Evolutionary conservation across 192 early-diverging fungal species (phyloP), one percentile per base, ranked within the genome.

Genomic region (Coemansia sp.): DNA sequence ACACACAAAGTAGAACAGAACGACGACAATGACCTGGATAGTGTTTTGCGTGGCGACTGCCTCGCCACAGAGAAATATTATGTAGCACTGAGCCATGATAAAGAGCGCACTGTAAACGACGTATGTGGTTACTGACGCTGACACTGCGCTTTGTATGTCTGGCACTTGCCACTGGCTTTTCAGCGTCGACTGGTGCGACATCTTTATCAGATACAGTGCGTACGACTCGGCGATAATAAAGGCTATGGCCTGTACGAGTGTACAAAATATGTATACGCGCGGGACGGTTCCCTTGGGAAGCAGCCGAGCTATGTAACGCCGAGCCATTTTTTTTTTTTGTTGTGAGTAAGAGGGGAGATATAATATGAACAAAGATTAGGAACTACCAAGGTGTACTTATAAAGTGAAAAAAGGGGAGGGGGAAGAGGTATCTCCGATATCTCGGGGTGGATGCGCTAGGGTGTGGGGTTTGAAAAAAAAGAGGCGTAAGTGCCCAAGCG

Each of bases 21-120:
- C 67, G 22, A 74, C 70, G 3, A 80, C 84, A 12, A 85, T 71
- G 34, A 80, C 68, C 65, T 85, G 84, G 65, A 85, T 78, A 13
- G 76, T 70, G 63, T 85, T 79, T 38, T 78, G 47, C 67, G 75
- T 67, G 8, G 67, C 70, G 15, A 75, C 67, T 13, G 84, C 84
- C 29, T 80, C 77, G 24, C 74, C 60, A 44, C 78, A 80, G 24
- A 85, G 70, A 41, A 76, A 71, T 33, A 85, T 64, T 7, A 75
- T 75, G 70, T 81, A 85, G 15, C 68, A 65, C 63, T 85, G 78
- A 11, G 84, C 76, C 10, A 76, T 44, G 29, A 85, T 85, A 33
- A 78, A 78, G 27, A 85, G 71, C 66, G 74, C 75, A 43, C 73
- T 78, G 75, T 85, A 85, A 11, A 85, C 78, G 70, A 74, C 65